These are phyloP conservation scores for Fusarium devonianum DNA, from an alignment of 2,329 filamentous ascomycete genomes.

Conservation along the genomic window DNA sequence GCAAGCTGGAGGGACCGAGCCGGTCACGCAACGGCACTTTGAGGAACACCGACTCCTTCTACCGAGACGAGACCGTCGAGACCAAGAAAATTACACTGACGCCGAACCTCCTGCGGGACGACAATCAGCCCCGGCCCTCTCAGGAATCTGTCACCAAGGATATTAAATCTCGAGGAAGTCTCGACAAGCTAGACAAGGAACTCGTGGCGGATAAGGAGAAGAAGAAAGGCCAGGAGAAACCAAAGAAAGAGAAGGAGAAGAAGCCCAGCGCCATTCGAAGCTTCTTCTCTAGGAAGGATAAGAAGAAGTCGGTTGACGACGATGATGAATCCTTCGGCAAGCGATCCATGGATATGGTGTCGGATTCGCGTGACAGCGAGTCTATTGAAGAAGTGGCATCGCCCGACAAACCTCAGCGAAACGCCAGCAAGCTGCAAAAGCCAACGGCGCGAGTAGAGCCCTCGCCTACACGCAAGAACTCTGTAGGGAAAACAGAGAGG, in stretches of 20 bases:
- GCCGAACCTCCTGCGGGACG: conserved; percentile 88
- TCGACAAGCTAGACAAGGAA: conserved; percentile 71
- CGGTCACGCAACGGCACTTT: conserved; percentile 85
- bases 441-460: conserved; percentile 60
- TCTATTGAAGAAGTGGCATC: conserved; percentile 54
- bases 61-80: conserved; percentile 93
- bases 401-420: conserved; percentile 62
- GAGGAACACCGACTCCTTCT: conserved; percentile 94
- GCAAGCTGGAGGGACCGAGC: conserved; percentile 58
- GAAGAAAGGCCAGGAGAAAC: conserved; percentile 74
- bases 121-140: conserved; percentile 66
- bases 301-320: conserved; percentile 63
- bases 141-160: conserved; percentile 54
- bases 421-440: conserved; percentile 75
- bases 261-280: conserved; percentile 64
- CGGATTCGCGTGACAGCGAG: conserved; percentile 55
- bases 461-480: conserved; percentile 53
- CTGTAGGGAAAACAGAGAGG: conserved; percentile 41
- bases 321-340: conserved; percentile 69
- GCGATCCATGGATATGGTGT: conserved; percentile 63
- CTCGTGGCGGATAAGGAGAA: conserved; percentile 73
- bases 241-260: conserved; percentile 76
- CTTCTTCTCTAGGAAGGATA: conserved; percentile 69
- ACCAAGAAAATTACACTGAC: conserved; percentile 98
- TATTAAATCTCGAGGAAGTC: conserved; percentile 66